A percentile compares a stretch with the other conserved stretches of the same genome.
phyloP scores from a whole-genome alignment of 2,329 filamentous ascomycete species.

The Epichloe amarillans region DNA sequence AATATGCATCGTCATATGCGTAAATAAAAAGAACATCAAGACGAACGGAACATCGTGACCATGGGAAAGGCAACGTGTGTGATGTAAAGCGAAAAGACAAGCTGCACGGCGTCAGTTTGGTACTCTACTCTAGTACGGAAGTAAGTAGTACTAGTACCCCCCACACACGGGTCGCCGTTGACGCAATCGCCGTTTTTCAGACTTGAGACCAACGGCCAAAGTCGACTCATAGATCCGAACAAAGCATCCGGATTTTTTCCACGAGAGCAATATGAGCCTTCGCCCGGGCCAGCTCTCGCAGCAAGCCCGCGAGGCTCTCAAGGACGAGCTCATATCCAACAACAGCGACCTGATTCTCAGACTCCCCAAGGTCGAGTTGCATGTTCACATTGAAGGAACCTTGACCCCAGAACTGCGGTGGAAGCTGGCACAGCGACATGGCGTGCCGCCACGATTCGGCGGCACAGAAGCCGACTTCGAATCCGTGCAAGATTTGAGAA shows the following conservation, averaged over 20 bases:
- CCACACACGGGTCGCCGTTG: too few species aligned
- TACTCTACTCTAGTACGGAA: not conserved
- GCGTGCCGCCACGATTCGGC: slow-evolving; percentile 44
- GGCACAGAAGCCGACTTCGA: not conserved
- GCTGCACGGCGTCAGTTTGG: too few species aligned
- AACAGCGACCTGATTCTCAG: not conserved
- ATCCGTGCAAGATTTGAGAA: slow-evolving; percentile 40
- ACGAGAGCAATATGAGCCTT: not conserved
- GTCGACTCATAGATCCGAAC: too few species aligned
- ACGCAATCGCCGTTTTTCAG: too few species aligned
- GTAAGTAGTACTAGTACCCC: not conserved
- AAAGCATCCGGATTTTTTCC: not conserved
- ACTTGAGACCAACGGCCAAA: too few species aligned
- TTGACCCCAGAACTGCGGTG: slow-evolving; percentile 57
- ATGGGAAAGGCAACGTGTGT: too few species aligned
- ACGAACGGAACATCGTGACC: too few species aligned
- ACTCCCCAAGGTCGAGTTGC: slow-evolving; percentile 67
- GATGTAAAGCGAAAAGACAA: too few species aligned
- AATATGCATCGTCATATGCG: not conserved
- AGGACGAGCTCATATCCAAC: not conserved
- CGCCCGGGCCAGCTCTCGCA: not conserved
- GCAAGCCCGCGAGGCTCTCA: not conserved
- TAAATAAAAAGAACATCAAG: not conserved
- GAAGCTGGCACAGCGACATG: slow-evolving; percentile 50
- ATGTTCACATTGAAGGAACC: slow-evolving; percentile 65